Percentiles rank a stretch among this genome's conserved stretches.
These are phyloP conservation scores for Sugiyamaella novakii DNA, from an alignment of 1,139 yeast genomes.

Conservation along the genomic window DNA sequence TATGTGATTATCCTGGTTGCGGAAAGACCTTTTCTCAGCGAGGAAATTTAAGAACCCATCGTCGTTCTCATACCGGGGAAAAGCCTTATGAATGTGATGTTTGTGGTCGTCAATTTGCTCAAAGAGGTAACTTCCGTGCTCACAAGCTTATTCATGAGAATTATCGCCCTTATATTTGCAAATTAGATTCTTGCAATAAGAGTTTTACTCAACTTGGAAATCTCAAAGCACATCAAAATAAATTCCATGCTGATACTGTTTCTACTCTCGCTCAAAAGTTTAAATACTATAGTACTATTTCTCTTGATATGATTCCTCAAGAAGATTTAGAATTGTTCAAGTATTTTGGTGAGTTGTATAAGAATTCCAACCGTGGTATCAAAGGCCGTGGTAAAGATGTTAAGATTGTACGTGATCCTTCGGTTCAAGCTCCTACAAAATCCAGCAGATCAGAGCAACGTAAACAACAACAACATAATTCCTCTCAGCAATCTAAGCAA, in stretches of 20 bases:
- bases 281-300: constrained; percentile 31
- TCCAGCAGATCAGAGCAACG: constrained; percentile 13
- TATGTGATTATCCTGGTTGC: constrained; percentile 61
- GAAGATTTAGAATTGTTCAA: constrained; percentile 69
- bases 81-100: constrained; percentile 78
- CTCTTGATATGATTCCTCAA: constrained; percentile 49
- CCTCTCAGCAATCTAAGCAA: constrained; percentile 12
- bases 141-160: constrained; percentile 81
- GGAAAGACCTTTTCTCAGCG: constrained; percentile 88
- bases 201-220: constrained; percentile 90
- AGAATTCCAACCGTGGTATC: constrained; percentile 86
- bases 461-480: constrained; percentile 6
- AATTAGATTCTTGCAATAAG: constrained; percentile 78
- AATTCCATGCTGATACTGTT: constrained; percentile 76
- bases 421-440: constrained; percentile 15
- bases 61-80: constrained; percentile 84
- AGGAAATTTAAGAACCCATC: constrained; percentile 84
- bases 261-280: constrained; percentile 57
- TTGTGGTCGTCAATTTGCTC: constrained; percentile 74
- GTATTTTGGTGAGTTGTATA: constrained; percentile 79
- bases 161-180: constrained; percentile 76
- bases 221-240: constrained; percentile 88
- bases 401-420: constrained; percentile 27
- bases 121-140: constrained; percentile 89
- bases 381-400: constrained; percentile 78